phyloP scores from a whole-genome alignment of 1,284 basidiomycete genomes.

The Malassezia nana region DNA sequence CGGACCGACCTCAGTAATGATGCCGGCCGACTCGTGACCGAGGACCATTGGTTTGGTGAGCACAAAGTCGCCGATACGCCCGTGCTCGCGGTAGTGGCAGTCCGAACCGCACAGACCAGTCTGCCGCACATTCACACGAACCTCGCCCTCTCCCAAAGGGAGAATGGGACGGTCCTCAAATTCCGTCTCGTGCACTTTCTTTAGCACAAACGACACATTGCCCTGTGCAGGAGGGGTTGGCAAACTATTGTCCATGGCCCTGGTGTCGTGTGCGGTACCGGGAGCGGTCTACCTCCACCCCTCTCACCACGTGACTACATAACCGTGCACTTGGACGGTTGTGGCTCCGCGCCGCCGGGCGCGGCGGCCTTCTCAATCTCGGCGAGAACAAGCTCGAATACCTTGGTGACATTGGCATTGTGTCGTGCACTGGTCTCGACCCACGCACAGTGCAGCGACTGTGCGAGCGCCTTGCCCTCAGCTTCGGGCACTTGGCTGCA shows the following conservation, averaged over 20 bases:
- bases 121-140: conserved; percentile 82
- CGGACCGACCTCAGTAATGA: conserved; percentile 57
- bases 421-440: conserved; percentile 44
- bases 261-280: neutral
- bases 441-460: conserved; percentile 40
- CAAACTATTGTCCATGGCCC: conserved; percentile 31
- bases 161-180: conserved; percentile 70
- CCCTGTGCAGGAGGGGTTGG: conserved; percentile 29
- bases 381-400: conserved; percentile 42
- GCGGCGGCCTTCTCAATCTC: conserved; percentile 38
- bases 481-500: conserved; percentile 41
- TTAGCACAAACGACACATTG: conserved; percentile 70
- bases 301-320: conserved; percentile 24
- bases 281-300: neutral
- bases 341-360: conserved; percentile 36
- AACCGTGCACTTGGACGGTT: conserved; percentile 39
- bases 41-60: conserved; percentile 69
- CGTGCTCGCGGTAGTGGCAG: conserved; percentile 50
- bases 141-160: conserved; percentile 58
- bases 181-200: conserved; percentile 60
- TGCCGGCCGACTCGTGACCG: conserved; percentile 57
- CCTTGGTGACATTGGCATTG: conserved; percentile 44
- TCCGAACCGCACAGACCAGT: conserved; percentile 66
- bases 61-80: conserved; percentile 57
- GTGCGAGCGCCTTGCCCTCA: conserved; percentile 43